A percentile compares a stretch with the other conserved stretches of the same genome.
Conservation (phyloP, 352 stramenopile genomes). For the Phytophthora hibernalis region DNA sequence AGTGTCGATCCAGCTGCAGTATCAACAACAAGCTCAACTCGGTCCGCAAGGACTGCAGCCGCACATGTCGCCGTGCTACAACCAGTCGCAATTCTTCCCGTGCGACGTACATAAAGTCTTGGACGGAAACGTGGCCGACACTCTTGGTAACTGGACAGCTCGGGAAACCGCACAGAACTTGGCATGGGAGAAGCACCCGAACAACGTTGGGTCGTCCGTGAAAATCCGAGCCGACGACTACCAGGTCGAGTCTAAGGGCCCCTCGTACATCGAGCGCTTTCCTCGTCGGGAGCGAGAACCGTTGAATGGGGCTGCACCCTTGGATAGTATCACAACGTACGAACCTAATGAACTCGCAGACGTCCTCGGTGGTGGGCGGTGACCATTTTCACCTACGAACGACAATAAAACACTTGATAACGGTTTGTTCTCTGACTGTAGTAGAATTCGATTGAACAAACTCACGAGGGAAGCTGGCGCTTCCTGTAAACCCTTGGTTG, state of each 20-base stretch:
- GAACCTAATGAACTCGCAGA: constrained; percentile 54
- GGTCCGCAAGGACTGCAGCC: constrained; percentile 71
- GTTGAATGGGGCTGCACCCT: constrained; percentile 12
- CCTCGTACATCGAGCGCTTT: constrained; percentile 77
- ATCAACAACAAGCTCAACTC: constrained; percentile 71
- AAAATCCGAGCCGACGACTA: constrained; percentile 68
- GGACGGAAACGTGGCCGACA: constrained; percentile 70
- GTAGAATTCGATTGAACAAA: no score
- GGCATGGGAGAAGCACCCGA: constrained; percentile 65
- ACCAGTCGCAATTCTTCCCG: constrained; percentile 84
- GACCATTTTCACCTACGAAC: no score
- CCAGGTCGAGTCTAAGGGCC: constrained; percentile 52
- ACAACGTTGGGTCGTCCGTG: constrained; percentile 65
- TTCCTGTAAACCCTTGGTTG: no score
- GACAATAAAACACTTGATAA: no score
- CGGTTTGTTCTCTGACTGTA: no score
- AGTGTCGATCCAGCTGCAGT: constrained; percentile 79
- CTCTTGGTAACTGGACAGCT: constrained; percentile 38
- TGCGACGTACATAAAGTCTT: constrained; percentile 81
- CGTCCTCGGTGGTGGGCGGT: constrained; percentile 55
- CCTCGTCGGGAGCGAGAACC: constrained; percentile 50
- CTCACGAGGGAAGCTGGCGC: no score
- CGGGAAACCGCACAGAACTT: constrained; percentile 54
- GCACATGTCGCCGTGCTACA: constrained; percentile 83
- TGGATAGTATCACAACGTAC: constrained; percentile 43